Percentiles rank a stretch among this genome's conserved stretches.
Conservation (phyloP, 1,284 basidiomycete genomes). For the Ceratobasidium sp. region DNA sequence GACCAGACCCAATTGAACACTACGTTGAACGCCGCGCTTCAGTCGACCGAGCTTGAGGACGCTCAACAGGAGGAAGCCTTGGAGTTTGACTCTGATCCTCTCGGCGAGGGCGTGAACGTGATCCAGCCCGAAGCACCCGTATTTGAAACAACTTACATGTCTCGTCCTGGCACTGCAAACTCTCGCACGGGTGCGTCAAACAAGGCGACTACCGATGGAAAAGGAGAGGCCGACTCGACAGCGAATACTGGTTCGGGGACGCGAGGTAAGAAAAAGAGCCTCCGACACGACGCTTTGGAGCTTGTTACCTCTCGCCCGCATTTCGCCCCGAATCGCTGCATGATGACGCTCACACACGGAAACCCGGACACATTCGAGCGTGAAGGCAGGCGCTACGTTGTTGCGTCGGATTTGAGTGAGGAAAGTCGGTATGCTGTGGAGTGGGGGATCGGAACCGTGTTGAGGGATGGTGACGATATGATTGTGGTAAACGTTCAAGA, state of each 20-base stretch:
- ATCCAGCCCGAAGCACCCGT: slow-evolving; percentile 60
- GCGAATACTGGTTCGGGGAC: not conserved
- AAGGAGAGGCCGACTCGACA: not conserved
- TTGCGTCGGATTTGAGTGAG: slow-evolving; percentile 94
- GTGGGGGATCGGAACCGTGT: slow-evolving; percentile 96
- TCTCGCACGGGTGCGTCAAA: not conserved
- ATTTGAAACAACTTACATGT: slow-evolving; percentile 48
- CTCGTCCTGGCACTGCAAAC: slow-evolving; percentile 22
- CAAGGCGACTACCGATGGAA: not conserved
- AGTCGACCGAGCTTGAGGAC: slow-evolving; percentile 62
- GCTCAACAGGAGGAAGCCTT: slow-evolving; percentile 66
- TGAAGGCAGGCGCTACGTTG: slow-evolving; percentile 76
- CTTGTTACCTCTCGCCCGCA: slow-evolving; percentile 79
- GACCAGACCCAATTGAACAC: slow-evolving; percentile 81
- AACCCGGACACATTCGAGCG: slow-evolving; percentile 41
- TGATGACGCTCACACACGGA: slow-evolving; percentile 87
- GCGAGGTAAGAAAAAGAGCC: slow-evolving; percentile 45
- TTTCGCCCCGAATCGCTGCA: slow-evolving; percentile 94
- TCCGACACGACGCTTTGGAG: slow-evolving; percentile 60
- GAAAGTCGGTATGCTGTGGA: slow-evolving; percentile 93
- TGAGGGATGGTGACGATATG: slow-evolving; percentile 95
- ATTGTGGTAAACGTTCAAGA: slow-evolving; percentile 92
- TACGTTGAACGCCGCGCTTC: slow-evolving; percentile 75
- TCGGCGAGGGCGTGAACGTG: slow-evolving; percentile 92
- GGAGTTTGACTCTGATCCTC: slow-evolving; percentile 68